Conservation (phyloP, 75 land plant species). For the Sequoia sempervirens region DNA sequence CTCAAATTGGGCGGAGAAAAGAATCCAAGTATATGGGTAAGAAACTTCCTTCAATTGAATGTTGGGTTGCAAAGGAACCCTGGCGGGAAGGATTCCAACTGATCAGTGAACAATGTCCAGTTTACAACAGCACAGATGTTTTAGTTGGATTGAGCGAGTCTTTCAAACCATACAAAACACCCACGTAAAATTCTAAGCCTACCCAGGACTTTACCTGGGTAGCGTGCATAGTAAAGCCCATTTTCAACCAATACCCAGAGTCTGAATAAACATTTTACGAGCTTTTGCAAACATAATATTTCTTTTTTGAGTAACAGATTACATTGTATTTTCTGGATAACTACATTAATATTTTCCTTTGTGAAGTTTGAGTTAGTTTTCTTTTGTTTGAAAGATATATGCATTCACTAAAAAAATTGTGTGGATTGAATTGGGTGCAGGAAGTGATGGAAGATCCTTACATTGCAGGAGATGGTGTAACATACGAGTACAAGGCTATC, state of each 20-base stretch:
- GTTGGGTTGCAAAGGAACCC: background rate
- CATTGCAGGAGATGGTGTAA: conserved; percentile 71
- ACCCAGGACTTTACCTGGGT: background rate
- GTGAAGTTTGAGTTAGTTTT: background rate
- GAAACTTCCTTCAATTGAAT: background rate
- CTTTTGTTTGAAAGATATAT: background rate
- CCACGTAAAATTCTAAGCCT: background rate
- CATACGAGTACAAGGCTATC: conserved; percentile 61
- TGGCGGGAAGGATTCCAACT: too few species aligned
- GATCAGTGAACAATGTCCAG: background rate
- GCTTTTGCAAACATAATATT: background rate
- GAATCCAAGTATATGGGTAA: background rate
- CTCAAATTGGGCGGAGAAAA: too few species aligned
- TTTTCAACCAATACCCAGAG: background rate
- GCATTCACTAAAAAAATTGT: background rate
- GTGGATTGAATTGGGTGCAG: conserved; percentile 27
- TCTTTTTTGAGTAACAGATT: too few species aligned
- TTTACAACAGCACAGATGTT: too few species aligned
- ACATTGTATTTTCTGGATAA: background rate
- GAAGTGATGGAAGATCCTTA: conserved; percentile 69
- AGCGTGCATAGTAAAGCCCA: background rate
- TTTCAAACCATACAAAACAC: background rate
- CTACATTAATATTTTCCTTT: background rate
- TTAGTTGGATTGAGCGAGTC: background rate
- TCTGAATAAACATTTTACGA: background rate